Percentiles rank a stretch among this genome's conserved stretches.
phyloP scores from a whole-genome alignment of 176 grass and related monocot species.

The Puya raimondii region DNA sequence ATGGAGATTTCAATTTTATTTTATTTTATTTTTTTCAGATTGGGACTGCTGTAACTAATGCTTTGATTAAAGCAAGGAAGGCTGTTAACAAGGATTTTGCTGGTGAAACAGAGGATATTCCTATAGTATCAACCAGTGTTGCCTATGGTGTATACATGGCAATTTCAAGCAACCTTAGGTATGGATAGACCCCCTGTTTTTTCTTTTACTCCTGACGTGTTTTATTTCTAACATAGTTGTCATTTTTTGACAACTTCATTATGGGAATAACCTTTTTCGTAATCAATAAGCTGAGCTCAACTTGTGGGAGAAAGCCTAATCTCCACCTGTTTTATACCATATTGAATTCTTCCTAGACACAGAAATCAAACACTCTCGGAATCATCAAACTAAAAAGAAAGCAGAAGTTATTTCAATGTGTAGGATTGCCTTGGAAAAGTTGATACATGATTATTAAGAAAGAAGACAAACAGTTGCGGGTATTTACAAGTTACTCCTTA shows the following conservation, averaged over 20 bases:
- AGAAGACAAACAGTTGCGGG: too few relatives aligned
- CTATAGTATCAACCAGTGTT: slow-evolving; percentile 51
- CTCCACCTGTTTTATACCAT: too few relatives aligned
- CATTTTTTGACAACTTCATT: background rate
- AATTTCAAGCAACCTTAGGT: slow-evolving; percentile 87
- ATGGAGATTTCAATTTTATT: background rate
- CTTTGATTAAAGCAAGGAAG: slow-evolving; percentile 49
- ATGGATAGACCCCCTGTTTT: slow-evolving; percentile 1
- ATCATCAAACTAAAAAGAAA: too few relatives aligned
- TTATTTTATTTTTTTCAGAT: slow-evolving; percentile 31
- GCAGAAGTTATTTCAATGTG: too few relatives aligned
- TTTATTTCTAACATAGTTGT: slow-evolving; percentile 1
- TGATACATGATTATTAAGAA: too few relatives aligned
- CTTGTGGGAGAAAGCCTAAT: too few relatives aligned
- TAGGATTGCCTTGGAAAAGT: too few relatives aligned
- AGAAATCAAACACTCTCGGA: too few relatives aligned
- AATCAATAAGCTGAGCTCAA: too few relatives aligned
- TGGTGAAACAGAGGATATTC: slow-evolving; percentile 42
- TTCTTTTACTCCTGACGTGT: background rate
- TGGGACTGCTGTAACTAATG: slow-evolving; percentile 53
- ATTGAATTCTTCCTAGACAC: too few relatives aligned
- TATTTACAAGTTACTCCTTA: too few relatives aligned
- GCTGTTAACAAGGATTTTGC: slow-evolving; percentile 45
- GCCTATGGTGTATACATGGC: slow-evolving; percentile 82
- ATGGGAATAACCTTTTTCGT: background rate